Percentiles rank a stretch among this genome's conserved stretches.
Evolutionary conservation across 2,329 filamentous ascomycete genomes (phyloP).

Genomic region (Claviceps sorghi): DNA sequence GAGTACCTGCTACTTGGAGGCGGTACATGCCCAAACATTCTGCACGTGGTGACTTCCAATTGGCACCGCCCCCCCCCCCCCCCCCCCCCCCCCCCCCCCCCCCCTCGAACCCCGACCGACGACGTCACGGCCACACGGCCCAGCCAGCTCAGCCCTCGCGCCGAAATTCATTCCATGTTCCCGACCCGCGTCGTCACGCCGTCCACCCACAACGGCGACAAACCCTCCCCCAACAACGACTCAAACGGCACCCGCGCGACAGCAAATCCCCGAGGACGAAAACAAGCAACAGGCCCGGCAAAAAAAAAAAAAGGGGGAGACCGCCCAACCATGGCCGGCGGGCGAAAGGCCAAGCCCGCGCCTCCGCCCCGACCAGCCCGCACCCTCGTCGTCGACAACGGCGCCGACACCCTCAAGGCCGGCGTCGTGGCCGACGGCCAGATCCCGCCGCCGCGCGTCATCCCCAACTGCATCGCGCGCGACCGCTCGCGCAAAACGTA

Average conservation of each 20-base stretch:
- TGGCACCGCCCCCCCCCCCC: no score
- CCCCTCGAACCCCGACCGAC: no score
- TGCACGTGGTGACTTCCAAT: no score
- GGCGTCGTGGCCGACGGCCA: constrained; percentile 48
- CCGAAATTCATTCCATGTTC: no score
- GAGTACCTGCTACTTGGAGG: no score
- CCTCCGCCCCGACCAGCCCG: constrained; percentile 39
- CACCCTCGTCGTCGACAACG: constrained; percentile 87
- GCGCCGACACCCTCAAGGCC: constrained; percentile 80
- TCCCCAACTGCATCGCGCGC: constrained; percentile 82
- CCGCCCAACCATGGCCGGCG: constrained; percentile 24
- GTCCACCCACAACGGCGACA: background rate
- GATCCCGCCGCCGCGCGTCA: constrained; percentile 45
- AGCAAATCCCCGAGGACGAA: no score
- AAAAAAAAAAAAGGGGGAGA: background rate
- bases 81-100: no score
- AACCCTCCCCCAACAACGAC: no score
- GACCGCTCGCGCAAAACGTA: constrained; percentile 67
- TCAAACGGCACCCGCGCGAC: no score
- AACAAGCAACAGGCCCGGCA: background rate
- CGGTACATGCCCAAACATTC: no score
- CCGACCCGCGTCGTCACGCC: background rate
- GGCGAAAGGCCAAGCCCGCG: constrained; percentile 37
- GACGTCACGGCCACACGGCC: no score
- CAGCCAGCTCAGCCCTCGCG: no score